Percentiles rank a stretch among this genome's conserved stretches.
These are phyloP conservation scores for Penicillium bovifimosum DNA, from an alignment of 495 filamentous ascomycete genomes.

Conservation along the genomic window DNA sequence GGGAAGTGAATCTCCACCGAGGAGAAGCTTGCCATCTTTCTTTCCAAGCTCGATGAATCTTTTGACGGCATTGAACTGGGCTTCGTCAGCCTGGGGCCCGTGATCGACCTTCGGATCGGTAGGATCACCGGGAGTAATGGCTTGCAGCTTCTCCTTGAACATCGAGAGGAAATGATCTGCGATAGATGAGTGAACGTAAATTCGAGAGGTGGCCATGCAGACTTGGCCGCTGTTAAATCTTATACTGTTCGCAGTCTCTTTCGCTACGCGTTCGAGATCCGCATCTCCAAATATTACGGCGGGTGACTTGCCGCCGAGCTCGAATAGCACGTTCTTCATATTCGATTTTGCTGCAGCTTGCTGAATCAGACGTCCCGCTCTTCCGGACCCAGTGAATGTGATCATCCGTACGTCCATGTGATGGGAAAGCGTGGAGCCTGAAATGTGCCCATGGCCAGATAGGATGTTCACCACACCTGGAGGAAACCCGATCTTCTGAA, in stretches of 20 bases:
- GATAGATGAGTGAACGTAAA: conserved; percentile 46
- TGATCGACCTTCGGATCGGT: conserved; percentile 11
- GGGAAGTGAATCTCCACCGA: conserved; percentile 8
- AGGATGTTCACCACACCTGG: conserved; percentile 83
- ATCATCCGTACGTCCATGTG: conserved; percentile 17
- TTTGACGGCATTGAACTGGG: conserved; percentile 86
- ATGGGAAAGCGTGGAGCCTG: conserved; percentile 40
- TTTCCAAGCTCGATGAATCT: conserved; percentile 77
- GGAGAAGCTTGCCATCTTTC: conserved; percentile 47
- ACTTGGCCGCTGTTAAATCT: conserved; percentile 42
- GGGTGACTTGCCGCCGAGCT: conserved; percentile 38
- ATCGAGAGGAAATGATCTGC: conserved; percentile 8
- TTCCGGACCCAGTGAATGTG: conserved; percentile 18
- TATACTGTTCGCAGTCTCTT: conserved; percentile 29
- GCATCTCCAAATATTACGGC: conserved; percentile 36
- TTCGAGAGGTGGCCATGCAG: conserved; percentile 41
- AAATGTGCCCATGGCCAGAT: conserved; percentile 61
- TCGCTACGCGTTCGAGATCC: conserved; percentile 13
- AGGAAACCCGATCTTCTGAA: conserved; percentile 82
- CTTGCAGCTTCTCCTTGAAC: conserved; percentile 4
- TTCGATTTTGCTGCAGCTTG: conserved; percentile 33
- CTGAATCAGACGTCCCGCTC: conserved; percentile 13
- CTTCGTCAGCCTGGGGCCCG: conserved; percentile 78
- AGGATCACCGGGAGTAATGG: background rate
- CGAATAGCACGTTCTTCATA: conserved; percentile 41